A percentile compares a stretch with the other conserved stretches of the same genome.
Evolutionary conservation across 2,329 filamentous ascomycete species (phyloP).

Genomic region (Fusarium camptoceras): DNA sequence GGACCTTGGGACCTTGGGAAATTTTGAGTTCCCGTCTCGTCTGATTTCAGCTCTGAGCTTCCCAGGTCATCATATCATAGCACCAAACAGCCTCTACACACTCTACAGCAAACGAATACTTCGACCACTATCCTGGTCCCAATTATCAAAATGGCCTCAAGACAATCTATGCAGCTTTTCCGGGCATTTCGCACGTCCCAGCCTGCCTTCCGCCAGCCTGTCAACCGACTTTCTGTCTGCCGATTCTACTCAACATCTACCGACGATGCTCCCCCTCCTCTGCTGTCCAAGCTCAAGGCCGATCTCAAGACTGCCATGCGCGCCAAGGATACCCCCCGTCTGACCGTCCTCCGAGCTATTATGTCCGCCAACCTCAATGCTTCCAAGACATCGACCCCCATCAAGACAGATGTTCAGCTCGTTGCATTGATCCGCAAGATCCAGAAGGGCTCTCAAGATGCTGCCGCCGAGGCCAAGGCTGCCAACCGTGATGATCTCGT

Average conservation of each 20-base stretch:
- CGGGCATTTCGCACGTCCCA: conserved; percentile 43
- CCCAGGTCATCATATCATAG: conserved; percentile 24
- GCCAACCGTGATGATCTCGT: conserved; percentile 76
- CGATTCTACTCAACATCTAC: conserved; percentile 52
- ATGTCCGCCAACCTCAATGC: conserved; percentile 79
- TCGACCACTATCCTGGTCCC: no score
- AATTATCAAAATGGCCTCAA: conserved; percentile 40
- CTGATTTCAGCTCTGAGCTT: conserved; percentile 25
- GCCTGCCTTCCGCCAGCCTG: conserved; percentile 29
- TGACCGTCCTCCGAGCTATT: conserved; percentile 75
- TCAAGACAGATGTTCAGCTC: conserved; percentile 76
- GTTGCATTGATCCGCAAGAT: conserved; percentile 75
- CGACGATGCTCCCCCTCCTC: conserved; percentile 57
- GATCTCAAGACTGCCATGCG: conserved; percentile 76
- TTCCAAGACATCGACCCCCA: conserved; percentile 77
- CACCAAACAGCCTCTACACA: conserved; percentile 2
- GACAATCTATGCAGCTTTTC: conserved; percentile 41
- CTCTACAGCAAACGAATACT: background rate
- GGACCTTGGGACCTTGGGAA: conserved; percentile 26
- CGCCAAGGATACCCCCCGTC: conserved; percentile 71
- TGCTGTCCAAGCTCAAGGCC: conserved; percentile 65
- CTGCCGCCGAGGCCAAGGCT: conserved; percentile 71
- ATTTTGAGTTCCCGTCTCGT: conserved; percentile 40
- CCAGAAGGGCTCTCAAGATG: conserved; percentile 66
- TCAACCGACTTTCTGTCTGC: conserved; percentile 27